Percentiles rank a stretch among this genome's conserved stretches.
These are phyloP conservation scores for Saitozyma podzolica DNA, from an alignment of 768 basidiomycete genomes.

Conservation along the genomic window DNA sequence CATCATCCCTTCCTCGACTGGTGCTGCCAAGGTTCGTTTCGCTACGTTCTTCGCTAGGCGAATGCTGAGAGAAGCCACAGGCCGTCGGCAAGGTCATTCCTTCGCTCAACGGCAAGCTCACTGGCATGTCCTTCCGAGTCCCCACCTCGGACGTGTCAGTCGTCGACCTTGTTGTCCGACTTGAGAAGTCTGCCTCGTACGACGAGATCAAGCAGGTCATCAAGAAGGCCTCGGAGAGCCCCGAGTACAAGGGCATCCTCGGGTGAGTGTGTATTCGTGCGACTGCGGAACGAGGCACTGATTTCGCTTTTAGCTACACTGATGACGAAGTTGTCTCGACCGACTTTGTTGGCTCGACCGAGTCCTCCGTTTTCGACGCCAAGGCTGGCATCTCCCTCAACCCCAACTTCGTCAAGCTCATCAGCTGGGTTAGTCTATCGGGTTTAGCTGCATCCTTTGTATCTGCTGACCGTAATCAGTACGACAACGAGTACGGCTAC, in stretches of 20 bases:
- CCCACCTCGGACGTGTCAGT: slow-evolving; percentile 96
- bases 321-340: slow-evolving; percentile 91
- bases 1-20: slow-evolving; percentile 98
- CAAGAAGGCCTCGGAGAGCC: slow-evolving; percentile 72
- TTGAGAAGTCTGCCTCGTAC: slow-evolving; percentile 81
- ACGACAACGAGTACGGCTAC: slow-evolving; percentile 64
- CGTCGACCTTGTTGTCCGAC: slow-evolving; percentile 91
- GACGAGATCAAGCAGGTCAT: slow-evolving; percentile 85
- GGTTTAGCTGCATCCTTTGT: not conserved
- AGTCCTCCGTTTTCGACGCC: slow-evolving; percentile 92
- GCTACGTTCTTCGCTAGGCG: not conserved
- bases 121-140: slow-evolving; percentile 93
- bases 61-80: slow-evolving; percentile 32
- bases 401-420: slow-evolving; percentile 91
- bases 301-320: slow-evolving; percentile 76
- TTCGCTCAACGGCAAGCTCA: slow-evolving; percentile 92
- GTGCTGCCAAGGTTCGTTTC: slow-evolving; percentile 74
- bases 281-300: not conserved
- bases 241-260: slow-evolving; percentile 58
- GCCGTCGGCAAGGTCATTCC: slow-evolving; percentile 99
- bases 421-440: slow-evolving; percentile 64
- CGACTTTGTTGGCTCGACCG: slow-evolving; percentile 76
- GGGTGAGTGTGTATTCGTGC: slow-evolving; percentile 26
- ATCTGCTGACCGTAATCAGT: slow-evolving; percentile 20
- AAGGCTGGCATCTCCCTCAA: slow-evolving; percentile 88